phyloP scores from a whole-genome alignment of 2,329 filamentous ascomycete species.

The Truncatella angustata region DNA sequence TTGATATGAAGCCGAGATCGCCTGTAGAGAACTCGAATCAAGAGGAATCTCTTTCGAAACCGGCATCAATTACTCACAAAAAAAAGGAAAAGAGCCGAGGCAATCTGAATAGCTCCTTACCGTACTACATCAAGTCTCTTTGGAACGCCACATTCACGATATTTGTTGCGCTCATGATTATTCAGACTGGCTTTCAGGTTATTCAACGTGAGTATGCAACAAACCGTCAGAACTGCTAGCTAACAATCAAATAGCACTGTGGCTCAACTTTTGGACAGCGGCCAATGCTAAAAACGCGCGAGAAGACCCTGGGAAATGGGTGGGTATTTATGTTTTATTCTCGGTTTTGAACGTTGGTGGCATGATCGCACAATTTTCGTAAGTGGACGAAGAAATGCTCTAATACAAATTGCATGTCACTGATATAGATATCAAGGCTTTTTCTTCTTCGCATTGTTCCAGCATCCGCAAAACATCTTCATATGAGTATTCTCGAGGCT shows the following conservation, averaged over 20 bases:
- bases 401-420: too few species aligned
- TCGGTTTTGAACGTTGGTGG: constrained; percentile 1
- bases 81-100: neutral
- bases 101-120: constrained; percentile 3
- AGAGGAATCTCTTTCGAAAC: too few species aligned
- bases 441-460: constrained; percentile 5
- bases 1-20: too few species aligned
- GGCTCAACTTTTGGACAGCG: constrained; percentile 9
- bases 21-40: too few species aligned
- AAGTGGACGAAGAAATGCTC: neutral
- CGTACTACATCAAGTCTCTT: constrained; percentile 6
- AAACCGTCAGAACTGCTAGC: too few species aligned
- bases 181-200: neutral
- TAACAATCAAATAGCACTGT: neutral
- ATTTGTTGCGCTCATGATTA: neutral
- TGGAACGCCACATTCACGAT: neutral
- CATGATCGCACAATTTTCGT: constrained; percentile 3
- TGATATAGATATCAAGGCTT: too few species aligned
- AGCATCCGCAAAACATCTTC: neutral
- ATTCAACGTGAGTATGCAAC: constrained; percentile 2
- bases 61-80: too few species aligned
- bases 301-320: constrained; percentile 5
- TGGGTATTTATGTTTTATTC: constrained; percentile 5
- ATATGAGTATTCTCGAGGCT: constrained; percentile 2
- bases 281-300: constrained; percentile 1